Conservation (phyloP, 2,329 filamentous ascomycete species). For the Trichoderma koningiopsis region DNA sequence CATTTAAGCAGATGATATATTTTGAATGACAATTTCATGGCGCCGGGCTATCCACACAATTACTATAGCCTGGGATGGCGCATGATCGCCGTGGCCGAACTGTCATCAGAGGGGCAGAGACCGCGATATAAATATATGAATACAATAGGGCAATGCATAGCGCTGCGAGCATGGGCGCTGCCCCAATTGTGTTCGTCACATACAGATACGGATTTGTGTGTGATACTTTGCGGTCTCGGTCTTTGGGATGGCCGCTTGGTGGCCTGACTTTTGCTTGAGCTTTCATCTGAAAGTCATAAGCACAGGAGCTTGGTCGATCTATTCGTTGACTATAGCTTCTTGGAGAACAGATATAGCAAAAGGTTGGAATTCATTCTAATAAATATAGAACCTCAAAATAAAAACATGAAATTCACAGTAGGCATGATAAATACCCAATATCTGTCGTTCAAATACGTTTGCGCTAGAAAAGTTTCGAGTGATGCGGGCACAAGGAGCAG, state of each 20-base stretch:
- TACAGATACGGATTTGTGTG: background rate
- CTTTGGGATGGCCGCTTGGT: background rate
- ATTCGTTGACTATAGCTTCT: background rate
- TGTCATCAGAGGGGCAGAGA: background rate
- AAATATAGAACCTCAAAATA: background rate
- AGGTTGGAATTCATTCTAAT: background rate
- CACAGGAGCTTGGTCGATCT: background rate
- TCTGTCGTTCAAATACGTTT: too few species aligned
- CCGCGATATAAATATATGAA: background rate
- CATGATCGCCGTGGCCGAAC: background rate
- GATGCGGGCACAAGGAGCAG: too few species aligned
- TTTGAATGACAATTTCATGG: background rate
- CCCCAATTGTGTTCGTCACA: background rate
- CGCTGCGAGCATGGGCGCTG: background rate
- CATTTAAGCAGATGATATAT: background rate
- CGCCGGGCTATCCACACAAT: background rate
- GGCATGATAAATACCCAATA: background rate
- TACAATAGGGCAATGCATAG: background rate
- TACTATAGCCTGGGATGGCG: background rate
- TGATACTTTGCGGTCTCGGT: background rate
- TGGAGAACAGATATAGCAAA: background rate
- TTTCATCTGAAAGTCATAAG: background rate
- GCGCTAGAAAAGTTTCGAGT: too few species aligned
- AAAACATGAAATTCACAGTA: background rate
- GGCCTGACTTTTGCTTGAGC: background rate